These are phyloP conservation scores for Curvularia lunata DNA, from an alignment of 2,329 filamentous ascomycete genomes.

Conservation along the genomic window DNA sequence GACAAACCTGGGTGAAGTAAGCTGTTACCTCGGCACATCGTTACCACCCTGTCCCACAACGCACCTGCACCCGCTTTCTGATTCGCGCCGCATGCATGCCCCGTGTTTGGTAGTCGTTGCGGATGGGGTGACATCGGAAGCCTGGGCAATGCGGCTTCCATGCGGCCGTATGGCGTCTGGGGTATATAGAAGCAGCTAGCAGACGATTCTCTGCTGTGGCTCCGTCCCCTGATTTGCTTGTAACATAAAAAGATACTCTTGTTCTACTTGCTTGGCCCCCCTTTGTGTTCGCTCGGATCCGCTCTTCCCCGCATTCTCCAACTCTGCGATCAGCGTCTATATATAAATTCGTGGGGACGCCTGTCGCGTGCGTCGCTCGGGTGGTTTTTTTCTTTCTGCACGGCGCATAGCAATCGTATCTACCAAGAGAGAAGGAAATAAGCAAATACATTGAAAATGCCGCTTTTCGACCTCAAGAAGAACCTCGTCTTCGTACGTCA, in stretches of 20 bases:
- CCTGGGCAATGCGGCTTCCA: neutral
- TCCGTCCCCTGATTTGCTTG: neutral
- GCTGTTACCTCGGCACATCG: slow-evolving; percentile 1
- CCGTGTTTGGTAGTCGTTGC: slow-evolving; percentile 1
- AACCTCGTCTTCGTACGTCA: slow-evolving; percentile 41
- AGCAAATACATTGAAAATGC: slow-evolving; percentile 24
- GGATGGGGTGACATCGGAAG: neutral
- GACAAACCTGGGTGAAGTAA: neutral
- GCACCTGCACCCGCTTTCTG: neutral
- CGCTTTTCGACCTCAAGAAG: slow-evolving; percentile 42
- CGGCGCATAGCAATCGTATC: neutral
- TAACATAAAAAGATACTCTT: neutral
- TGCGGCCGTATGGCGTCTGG: neutral
- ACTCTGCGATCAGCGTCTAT: neutral
- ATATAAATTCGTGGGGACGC: neutral
- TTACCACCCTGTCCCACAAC: neutral
- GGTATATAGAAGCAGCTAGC: neutral
- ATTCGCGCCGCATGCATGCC: neutral
- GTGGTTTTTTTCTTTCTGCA: neutral
- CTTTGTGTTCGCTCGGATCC: neutral
- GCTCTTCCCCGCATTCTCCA: neutral
- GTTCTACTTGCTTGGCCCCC: neutral
- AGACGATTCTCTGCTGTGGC: too few relatives aligned
- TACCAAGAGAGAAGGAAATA: neutral
- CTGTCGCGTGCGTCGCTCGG: neutral